These are phyloP conservation scores for Tolypocladium sp. DNA, from an alignment of 2,329 filamentous ascomycete genomes.

Conservation along the genomic window DNA sequence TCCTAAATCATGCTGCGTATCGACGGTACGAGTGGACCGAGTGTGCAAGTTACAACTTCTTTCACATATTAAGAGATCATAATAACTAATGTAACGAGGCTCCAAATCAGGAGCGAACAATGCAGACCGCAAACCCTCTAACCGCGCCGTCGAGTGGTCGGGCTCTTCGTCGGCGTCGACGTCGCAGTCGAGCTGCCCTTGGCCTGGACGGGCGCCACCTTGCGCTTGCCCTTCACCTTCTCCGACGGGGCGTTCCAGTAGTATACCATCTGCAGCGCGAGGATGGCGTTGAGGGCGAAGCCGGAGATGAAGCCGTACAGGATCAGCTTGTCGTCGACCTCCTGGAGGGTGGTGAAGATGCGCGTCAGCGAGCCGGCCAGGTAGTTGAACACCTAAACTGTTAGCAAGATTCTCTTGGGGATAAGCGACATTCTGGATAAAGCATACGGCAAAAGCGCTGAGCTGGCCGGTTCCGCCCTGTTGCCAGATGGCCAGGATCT, in stretches of 20 bases:
- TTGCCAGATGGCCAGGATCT: constrained; percentile 79
- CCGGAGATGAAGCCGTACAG: constrained; percentile 90
- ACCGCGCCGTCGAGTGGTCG: constrained; percentile 34
- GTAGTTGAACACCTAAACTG: constrained; percentile 85
- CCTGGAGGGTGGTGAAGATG: constrained; percentile 95
- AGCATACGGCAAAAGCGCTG: constrained; percentile 85
- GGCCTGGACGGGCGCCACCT: constrained; percentile 17
- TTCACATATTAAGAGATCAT: background rate
- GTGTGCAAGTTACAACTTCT: background rate
- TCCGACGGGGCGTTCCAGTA: constrained; percentile 75
- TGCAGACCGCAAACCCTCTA: constrained; percentile 11
- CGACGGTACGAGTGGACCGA: too few relatives aligned
- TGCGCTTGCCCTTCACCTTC: constrained; percentile 34
- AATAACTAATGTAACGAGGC: constrained; percentile 4
- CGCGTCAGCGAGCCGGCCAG: constrained; percentile 84
- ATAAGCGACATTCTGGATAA: background rate
- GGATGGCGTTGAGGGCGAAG: constrained; percentile 78
- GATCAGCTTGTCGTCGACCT: constrained; percentile 94
- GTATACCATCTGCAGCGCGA: constrained; percentile 86
- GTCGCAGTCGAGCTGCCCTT: constrained; percentile 19
- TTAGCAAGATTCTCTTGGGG: too few relatives aligned
- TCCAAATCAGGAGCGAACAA: background rate
- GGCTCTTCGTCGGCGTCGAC: constrained; percentile 30
- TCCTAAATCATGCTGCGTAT: background rate
- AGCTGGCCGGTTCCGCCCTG: constrained; percentile 89